A percentile compares a stretch with the other conserved stretches of the same genome.
phyloP scores from a whole-genome alignment of 2,329 filamentous ascomycete genomes.

The Trichoderma polysporum region DNA sequence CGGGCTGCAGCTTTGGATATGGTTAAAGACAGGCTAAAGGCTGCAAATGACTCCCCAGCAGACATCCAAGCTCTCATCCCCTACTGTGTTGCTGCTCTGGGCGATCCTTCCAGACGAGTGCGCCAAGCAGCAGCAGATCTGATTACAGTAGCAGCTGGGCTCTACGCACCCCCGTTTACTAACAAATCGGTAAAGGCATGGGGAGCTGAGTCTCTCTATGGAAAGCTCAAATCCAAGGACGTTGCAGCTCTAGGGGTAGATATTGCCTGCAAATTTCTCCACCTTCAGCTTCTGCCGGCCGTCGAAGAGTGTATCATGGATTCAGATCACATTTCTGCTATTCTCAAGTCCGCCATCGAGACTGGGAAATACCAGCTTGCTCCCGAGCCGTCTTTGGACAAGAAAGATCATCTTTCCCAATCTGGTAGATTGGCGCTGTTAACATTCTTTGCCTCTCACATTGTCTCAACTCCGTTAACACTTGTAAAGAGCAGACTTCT shows the following conservation, averaged over 20 bases:
- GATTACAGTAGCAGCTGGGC: conserved; percentile 53
- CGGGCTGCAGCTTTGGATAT: conserved; percentile 68
- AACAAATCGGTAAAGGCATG: conserved; percentile 51
- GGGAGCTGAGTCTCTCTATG: conserved; percentile 67
- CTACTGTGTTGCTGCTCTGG: conserved; percentile 72
- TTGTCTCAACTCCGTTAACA: conserved; percentile 65
- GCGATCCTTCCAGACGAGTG: conserved; percentile 73
- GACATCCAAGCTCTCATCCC: conserved; percentile 83
- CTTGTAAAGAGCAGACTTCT: conserved; percentile 70
- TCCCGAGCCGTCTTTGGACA: conserved; percentile 44
- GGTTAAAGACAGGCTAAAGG: conserved; percentile 57
- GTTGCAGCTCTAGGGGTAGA: conserved; percentile 59
- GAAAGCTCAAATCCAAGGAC: conserved; percentile 43
- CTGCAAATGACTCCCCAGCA: conserved; percentile 45
- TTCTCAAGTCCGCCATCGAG: conserved; percentile 49
- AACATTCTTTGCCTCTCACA: conserved; percentile 72
- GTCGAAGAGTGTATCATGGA: conserved; percentile 88
- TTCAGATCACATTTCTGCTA: conserved; percentile 63
- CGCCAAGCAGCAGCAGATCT: conserved; percentile 73
- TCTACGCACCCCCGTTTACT: conserved; percentile 42
- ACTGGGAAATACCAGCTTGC: conserved; percentile 41
- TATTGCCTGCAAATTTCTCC: conserved; percentile 60
- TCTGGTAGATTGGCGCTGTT: conserved; percentile 64
- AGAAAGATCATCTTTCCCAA: conserved; percentile 57
- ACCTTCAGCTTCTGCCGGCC: conserved; percentile 66